Evolutionary conservation across 2,329 filamentous ascomycete genomes (phyloP).

Genomic region (Dothidotthia symphoricarpi): DNA sequence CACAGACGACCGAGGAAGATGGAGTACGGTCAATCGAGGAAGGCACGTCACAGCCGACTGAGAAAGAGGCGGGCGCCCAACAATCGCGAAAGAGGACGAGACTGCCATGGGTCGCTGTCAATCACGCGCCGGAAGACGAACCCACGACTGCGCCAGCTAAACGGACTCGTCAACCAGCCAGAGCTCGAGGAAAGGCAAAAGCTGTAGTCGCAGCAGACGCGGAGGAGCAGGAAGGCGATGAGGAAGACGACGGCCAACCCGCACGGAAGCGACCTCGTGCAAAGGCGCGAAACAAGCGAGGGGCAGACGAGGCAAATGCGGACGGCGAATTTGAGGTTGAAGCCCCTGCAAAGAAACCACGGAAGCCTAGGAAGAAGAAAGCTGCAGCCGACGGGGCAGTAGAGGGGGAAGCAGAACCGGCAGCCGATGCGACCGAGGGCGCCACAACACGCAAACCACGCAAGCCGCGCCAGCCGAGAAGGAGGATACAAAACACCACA

Average conservation of each 20-base stretch:
- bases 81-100: constrained; percentile 9
- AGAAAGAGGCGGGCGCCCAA: constrained; percentile 4
- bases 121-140: constrained; percentile 17
- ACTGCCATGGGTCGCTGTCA: constrained; percentile 34
- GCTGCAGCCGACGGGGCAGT: constrained; percentile 8
- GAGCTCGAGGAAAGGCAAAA: constrained; percentile 11
- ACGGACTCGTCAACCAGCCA: constrained; percentile 15
- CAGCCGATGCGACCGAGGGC: constrained; percentile 11
- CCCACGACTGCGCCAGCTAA: constrained; percentile 7
- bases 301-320: constrained; percentile 6
- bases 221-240: constrained; percentile 4
- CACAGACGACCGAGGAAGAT: constrained; percentile 1
- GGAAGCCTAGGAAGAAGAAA: constrained; percentile 28
- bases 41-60: neutral
- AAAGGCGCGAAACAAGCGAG: constrained; percentile 22
- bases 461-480: constrained; percentile 20
- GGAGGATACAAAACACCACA: constrained; percentile 14
- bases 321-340: constrained; percentile 14
- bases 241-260: constrained; percentile 8
- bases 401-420: constrained; percentile 10
- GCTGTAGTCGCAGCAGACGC: constrained; percentile 1
- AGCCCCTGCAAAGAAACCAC: constrained; percentile 24
- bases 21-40: too few species aligned
- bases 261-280: constrained; percentile 10
- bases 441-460: constrained; percentile 6